phyloP scores from a whole-genome alignment of 2,329 filamentous ascomycete species.

The Trichoderma citrinoviride region DNA sequence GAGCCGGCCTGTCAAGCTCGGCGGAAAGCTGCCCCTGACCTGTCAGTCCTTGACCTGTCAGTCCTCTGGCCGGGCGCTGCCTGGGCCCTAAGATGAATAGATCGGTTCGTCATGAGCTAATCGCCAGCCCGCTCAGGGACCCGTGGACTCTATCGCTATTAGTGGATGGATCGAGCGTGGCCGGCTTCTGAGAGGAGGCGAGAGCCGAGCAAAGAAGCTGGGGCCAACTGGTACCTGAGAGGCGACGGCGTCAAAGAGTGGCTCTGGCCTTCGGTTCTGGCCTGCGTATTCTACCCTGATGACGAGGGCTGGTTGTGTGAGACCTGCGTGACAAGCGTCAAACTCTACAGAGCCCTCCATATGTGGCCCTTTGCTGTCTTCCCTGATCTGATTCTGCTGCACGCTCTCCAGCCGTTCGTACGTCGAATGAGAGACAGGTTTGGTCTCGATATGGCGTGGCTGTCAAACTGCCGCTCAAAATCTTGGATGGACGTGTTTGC shows the following conservation, averaged over 20 bases:
- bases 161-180: not conserved
- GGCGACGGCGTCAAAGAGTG: not conserved
- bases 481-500: not conserved
- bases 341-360: not conserved
- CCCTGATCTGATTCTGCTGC: not conserved
- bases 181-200: not conserved
- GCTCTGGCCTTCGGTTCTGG: not conserved
- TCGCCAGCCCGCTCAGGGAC: slow-evolving; percentile 2
- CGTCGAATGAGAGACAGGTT: not conserved
- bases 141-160: slow-evolving; percentile 13
- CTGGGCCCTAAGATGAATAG: not conserved
- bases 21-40: not conserved
- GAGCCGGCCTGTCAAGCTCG: not conserved
- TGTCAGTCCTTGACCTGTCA: not conserved
- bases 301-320: slow-evolving; percentile 10
- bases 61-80: not conserved
- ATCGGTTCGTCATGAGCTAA: not conserved
- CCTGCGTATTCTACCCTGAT: slow-evolving; percentile 2
- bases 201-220: not conserved
- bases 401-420: not conserved
- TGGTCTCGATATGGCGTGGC: slow-evolving; percentile 5
- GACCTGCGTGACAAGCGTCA: slow-evolving; percentile 15
- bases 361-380: not conserved
- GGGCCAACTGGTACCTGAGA: not conserved
- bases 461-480: not conserved